These are phyloP conservation scores for Rhizophora apiculata DNA, from an alignment of 345 rosid species.

Conservation along the genomic window DNA sequence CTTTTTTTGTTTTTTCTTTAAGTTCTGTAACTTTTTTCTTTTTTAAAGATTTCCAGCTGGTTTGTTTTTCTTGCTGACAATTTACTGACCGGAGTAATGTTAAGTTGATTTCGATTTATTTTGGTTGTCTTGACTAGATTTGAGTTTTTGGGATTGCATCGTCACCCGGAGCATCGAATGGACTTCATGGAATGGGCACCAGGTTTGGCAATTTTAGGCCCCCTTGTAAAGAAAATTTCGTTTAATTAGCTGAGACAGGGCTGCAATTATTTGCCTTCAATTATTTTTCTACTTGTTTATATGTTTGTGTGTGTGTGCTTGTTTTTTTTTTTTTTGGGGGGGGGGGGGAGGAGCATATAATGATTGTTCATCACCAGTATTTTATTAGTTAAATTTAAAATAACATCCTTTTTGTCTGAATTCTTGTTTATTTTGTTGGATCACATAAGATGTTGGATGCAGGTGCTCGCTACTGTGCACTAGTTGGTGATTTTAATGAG, in stretches of 20 bases:
- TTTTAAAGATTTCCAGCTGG: neutral
- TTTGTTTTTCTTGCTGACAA: neutral
- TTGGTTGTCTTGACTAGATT: constrained; percentile 36
- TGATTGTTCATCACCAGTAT: neutral
- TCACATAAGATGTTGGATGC: constrained; percentile 14
- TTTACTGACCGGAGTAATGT: constrained; percentile 10
- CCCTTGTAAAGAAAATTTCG: neutral
- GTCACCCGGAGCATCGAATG: constrained; percentile 83
- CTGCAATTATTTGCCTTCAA: neutral
- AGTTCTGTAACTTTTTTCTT: neutral
- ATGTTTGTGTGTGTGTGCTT: neutral
- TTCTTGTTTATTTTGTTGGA: constrained; percentile 6
- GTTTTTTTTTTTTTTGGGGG: too few relatives aligned
- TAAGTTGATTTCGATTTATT: constrained; percentile 6
- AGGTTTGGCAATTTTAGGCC: constrained; percentile 45
- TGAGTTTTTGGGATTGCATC: constrained; percentile 80
- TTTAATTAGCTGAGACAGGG: neutral
- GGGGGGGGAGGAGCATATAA: neutral
- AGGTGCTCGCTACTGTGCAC: constrained; percentile 96
- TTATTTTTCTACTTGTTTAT: neutral
- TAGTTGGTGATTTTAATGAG: constrained; percentile 82
- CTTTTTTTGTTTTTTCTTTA: too few relatives aligned
- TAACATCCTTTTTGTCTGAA: neutral
- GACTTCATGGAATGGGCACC: constrained; percentile 99
- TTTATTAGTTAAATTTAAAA: neutral